Base-by-base conservation (phyloP, 805 yeast species). In the Lipomyces orientalis region DNA sequence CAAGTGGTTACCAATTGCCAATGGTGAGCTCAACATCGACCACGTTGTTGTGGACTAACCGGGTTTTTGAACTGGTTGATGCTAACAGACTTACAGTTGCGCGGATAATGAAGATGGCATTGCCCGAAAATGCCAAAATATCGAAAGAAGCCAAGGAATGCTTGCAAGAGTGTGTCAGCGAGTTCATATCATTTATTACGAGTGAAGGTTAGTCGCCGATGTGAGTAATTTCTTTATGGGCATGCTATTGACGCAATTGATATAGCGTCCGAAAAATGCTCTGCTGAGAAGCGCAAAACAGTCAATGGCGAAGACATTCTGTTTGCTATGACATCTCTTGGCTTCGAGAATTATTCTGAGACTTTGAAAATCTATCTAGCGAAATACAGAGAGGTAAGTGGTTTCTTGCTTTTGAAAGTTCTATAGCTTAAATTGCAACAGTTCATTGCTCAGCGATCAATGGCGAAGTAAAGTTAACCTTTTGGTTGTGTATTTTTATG, bases 111-210 rank as follows among this genome's bases (percentile, higher is more conserved):
- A 90, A 90, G 74, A 82, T 79, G 64, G 89, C 94, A 1, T 79
- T 90, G 37, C 94, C 95, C 2, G 79, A 83, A 12, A 87, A 88
- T 49, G 94, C 93, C 10, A 90, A 90, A 74, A 87, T 90, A 1
- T 87, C 92, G 29, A 90, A 89, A 74, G 95, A 90, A 73, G 90
- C 93, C 55, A 89, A 89, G 74, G 93, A 88, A 73, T 86, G 91
- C 71, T 87, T 88, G 79, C 91, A 88, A 76, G 91, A 88, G 74
- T 88, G 90, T 74, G 91, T 87, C 4, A 80, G 85, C 60, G 90
- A 88, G 76, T 88, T 87, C 76, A 88, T 88, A 43, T 85, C 89
- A 9, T 88, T 88, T 76, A 85, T 88, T 64, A 88, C 91, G 2
- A 84, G 88, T 43, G 90, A 88, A 77, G 74, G 74, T 72, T 56